phyloP scores from a whole-genome alignment of 2,329 filamentous ascomycete species.

The Scleromitrula shiraiana region DNA sequence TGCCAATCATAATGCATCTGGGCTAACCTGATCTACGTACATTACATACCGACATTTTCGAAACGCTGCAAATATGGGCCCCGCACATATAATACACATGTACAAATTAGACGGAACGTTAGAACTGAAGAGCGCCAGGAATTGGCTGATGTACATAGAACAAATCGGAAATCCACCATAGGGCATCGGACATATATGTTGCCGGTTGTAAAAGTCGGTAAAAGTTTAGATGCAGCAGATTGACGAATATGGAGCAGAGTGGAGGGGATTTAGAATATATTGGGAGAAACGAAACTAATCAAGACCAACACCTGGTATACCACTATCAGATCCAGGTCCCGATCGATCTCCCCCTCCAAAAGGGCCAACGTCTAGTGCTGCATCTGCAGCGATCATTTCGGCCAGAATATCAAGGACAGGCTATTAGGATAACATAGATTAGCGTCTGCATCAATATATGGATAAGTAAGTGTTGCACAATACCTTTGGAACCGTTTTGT shows the following conservation, averaged over 20 bases:
- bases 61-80: conserved; percentile 8
- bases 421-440: conserved; percentile 36
- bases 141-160: conserved; percentile 26
- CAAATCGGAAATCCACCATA: conserved; percentile 4
- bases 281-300: conserved; percentile 21
- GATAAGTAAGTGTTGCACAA: too few species aligned
- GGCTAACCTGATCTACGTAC: conserved; percentile 5
- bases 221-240: neutral
- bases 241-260: conserved; percentile 13
- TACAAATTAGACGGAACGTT: conserved; percentile 22
- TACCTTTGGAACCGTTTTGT: conserved; percentile 96
- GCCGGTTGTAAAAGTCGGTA: conserved; percentile 4
- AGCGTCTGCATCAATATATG: too few species aligned
- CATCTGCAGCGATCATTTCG: conserved; percentile 95
- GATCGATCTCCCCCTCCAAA: too few species aligned
- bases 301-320: conserved; percentile 24
- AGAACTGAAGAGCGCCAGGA: conserved; percentile 21
- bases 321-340: conserved; percentile 26
- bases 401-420: conserved; percentile 91
- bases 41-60: conserved; percentile 16
- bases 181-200: conserved; percentile 12
- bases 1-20: conserved; percentile 2
- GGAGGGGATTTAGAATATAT: conserved; percentile 8
- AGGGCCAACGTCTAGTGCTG: conserved; percentile 54
- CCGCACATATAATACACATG: too few species aligned